Evolutionary conservation across 306 rosid genomes (phyloP), one percentile per base, ranked within the genome.

Genomic region (Hylodesmum podocarpum): DNA sequence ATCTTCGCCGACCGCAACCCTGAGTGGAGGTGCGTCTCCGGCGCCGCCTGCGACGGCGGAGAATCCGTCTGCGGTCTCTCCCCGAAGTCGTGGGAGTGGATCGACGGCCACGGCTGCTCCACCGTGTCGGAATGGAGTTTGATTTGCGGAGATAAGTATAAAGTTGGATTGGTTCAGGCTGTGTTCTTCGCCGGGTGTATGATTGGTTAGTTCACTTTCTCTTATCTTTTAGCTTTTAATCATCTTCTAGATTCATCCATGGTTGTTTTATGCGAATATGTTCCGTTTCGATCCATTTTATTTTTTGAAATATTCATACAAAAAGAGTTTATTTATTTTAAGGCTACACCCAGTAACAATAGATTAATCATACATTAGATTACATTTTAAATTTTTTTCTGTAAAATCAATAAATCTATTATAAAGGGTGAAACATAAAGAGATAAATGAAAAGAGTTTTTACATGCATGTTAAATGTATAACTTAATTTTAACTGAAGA

Each of bases 141-240:
- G 87, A 18, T 92, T 83, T 94, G 98, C n/a, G 90, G 87, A n/a
- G 90, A 91, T 1, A 94, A 94, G 79, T 92, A 74, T 39, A 92
- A 76, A 63, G 91, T 94, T 19, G 98, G 98, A 33, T 63, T 94
- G 27, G 97, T 88, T 4, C 98, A 94, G 70, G 93, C 97, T 70
- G 19, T 90, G 58, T 94, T 94, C 88, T 94, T 94, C 72, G 91
- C 91, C 49, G 97, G 98, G 69, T 92, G 97, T 44, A 90, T 94
- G 98, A 89, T 94, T 46, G 98, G 98, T 94, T 10, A 82, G 93
- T 87, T 4, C 14, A 4, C 2, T 33, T 1, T 65, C 3, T 75
- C 55, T 3, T 40, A 40, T 40, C 15, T 40, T 4, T 2, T 40
- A 2, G 0, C 0, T 14, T 40, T 40, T 10, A 10, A 10, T 40